These are phyloP conservation scores for Boletus coccyginus DNA, from an alignment of 768 basidiomycete species.

Conservation along the genomic window DNA sequence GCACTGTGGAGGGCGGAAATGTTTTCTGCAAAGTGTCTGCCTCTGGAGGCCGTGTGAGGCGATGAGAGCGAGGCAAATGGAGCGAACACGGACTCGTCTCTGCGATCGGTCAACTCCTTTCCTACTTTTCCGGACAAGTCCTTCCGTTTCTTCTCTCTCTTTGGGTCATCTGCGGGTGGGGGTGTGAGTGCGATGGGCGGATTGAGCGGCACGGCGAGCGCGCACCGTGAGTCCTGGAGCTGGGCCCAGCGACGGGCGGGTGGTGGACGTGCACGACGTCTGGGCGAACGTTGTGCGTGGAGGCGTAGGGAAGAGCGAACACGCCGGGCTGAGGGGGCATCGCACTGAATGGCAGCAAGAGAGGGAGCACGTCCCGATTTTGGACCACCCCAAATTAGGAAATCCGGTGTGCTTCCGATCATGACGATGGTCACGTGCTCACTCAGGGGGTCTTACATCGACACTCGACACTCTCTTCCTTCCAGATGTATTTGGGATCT, in stretches of 20 bases:
- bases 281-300: constrained; percentile 42
- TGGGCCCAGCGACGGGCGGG: constrained; percentile 40
- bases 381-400: constrained; percentile 19
- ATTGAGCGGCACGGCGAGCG: not conserved
- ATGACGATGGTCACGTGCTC: constrained; percentile 21
- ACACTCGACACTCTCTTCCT: not conserved
- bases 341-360: not conserved
- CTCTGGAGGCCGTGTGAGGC: constrained; percentile 36
- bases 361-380: constrained; percentile 6
- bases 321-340: constrained; percentile 74
- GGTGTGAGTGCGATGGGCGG: constrained; percentile 31
- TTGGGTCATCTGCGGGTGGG: constrained; percentile 37
- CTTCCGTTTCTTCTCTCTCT: constrained; percentile 66
- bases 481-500: not conserved
- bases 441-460: not conserved
- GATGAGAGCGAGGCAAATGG: not conserved
- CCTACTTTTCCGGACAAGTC: constrained; percentile 68
- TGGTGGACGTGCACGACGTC: constrained; percentile 39
- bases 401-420: constrained; percentile 18
- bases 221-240: constrained; percentile 43
- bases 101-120: constrained; percentile 70
- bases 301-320: constrained; percentile 58
- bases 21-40: constrained; percentile 59
- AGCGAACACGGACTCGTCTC: constrained; percentile 62
- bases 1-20: constrained; percentile 58